Conservation (phyloP, 495 filamentous ascomycete genomes). For the Staphylotrichum tortipilum region DNA sequence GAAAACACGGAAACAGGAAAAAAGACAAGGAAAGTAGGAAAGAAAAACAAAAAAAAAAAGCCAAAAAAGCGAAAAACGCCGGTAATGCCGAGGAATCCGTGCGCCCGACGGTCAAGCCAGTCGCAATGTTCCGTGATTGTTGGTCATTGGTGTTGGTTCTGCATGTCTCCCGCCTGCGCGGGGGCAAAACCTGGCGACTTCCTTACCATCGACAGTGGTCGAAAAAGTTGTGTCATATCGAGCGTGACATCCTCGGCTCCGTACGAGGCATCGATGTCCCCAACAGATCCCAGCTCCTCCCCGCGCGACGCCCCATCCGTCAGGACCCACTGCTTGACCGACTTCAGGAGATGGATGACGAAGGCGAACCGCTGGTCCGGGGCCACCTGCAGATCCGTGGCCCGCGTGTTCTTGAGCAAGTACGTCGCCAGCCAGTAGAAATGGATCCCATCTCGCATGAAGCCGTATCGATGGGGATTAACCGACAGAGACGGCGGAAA, state of each 20-base stretch:
- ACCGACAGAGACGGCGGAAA: conserved; percentile 43
- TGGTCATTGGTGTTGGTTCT: conserved; percentile 12
- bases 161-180: conserved; percentile 19
- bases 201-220: conserved; percentile 33
- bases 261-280: conserved; percentile 51
- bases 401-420: conserved; percentile 40
- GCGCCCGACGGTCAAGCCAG: conserved; percentile 7
- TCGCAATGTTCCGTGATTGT: conserved; percentile 17
- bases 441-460: conserved; percentile 55
- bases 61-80: conserved; percentile 20
- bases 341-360: conserved; percentile 49
- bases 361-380: conserved; percentile 50
- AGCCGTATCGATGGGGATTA: conserved; percentile 46
- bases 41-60: conserved; percentile 13
- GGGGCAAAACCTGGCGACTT: conserved; percentile 25
- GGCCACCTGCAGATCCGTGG: conserved; percentile 37
- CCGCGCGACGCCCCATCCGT: conserved; percentile 44
- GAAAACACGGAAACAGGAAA: too few species aligned
- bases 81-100: conserved; percentile 17
- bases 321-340: conserved; percentile 46
- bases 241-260: conserved; percentile 51
- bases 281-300: conserved; percentile 49
- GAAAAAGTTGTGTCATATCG: conserved; percentile 60
- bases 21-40: conserved; percentile 25
- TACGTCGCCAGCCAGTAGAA: conserved; percentile 57